phyloP scores from a whole-genome alignment of 495 filamentous ascomycete genomes.

The Acidiella bohemica region DNA sequence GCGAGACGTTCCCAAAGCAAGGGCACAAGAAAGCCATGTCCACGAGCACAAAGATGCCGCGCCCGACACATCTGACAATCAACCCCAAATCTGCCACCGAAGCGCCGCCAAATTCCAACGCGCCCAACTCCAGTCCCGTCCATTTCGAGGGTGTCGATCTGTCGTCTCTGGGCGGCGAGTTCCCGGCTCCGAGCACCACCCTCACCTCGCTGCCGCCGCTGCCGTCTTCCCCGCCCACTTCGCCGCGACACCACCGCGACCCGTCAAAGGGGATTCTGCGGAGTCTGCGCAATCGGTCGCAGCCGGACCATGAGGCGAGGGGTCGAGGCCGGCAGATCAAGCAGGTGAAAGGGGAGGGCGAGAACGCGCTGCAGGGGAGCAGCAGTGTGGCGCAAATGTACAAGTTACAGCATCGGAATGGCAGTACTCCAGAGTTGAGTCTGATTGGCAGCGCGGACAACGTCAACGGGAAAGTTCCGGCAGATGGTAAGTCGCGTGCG shows the following conservation, averaged over 20 bases:
- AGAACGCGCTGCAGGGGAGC: conserved; percentile 3
- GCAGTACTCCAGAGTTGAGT: conserved; percentile 28
- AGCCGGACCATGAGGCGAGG: neutral
- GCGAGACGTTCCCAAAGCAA: no score
- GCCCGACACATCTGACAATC: conserved; percentile 16
- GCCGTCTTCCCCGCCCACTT: conserved; percentile 10
- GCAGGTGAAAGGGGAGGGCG: conserved; percentile 14
- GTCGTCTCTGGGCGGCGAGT: conserved; percentile 17
- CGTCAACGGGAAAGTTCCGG: conserved; percentile 1
- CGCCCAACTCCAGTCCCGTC: conserved; percentile 13
- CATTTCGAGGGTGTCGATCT: conserved; percentile 15
- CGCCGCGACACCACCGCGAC: conserved; percentile 9
- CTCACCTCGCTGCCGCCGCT: conserved; percentile 9
- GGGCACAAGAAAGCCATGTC: no score
- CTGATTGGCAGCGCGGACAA: conserved; percentile 18
- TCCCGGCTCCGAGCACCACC: neutral
- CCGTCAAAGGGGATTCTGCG: conserved; percentile 7
- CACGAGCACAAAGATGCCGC: conserved; percentile 2
- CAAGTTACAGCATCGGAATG: conserved; percentile 22
- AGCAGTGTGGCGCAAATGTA: conserved; percentile 24
- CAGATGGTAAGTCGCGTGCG: conserved; percentile 16
- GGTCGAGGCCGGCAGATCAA: neutral
- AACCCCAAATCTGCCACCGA: conserved; percentile 6
- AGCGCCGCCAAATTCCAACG: neutral
- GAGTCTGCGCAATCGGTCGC: conserved; percentile 1